Percentiles rank a stretch among this genome's conserved stretches.
phyloP scores from a whole-genome alignment of 768 basidiomycete genomes.

The Tulasnella sp. region DNA sequence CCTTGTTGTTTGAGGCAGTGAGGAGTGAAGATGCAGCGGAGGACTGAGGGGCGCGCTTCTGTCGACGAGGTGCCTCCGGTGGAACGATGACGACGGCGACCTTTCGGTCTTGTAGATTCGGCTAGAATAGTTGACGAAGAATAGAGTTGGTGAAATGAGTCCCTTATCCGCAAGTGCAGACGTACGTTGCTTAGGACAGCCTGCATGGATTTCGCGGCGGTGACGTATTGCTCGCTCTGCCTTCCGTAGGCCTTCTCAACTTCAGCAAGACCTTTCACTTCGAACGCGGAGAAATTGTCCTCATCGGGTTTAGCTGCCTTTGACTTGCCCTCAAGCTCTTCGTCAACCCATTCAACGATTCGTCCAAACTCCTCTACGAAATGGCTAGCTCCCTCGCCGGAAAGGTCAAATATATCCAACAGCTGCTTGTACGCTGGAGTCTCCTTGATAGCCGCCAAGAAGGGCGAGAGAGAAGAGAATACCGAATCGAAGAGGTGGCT shows the following conservation, averaged over 20 bases:
- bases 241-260: constrained; percentile 49
- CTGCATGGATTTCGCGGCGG: constrained; percentile 48
- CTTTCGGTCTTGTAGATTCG: constrained; percentile 1
- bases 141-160: neutral
- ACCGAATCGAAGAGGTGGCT: constrained; percentile 55
- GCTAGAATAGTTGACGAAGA: constrained; percentile 10
- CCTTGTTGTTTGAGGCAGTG: constrained; percentile 18
- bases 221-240: constrained; percentile 53
- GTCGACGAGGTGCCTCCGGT: constrained; percentile 44
- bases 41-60: constrained; percentile 33
- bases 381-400: constrained; percentile 42
- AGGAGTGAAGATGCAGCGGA: constrained; percentile 37
- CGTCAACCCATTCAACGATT: constrained; percentile 53
- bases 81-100: constrained; percentile 44
- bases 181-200: constrained; percentile 48
- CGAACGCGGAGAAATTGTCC: constrained; percentile 59
- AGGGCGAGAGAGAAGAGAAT: constrained; percentile 42
- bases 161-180: constrained; percentile 35
- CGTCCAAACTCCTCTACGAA: constrained; percentile 48
- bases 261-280: constrained; percentile 51
- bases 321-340: constrained; percentile 36
- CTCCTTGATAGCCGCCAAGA: constrained; percentile 35
- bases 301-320: constrained; percentile 37
- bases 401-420: constrained; percentile 44
- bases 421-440: constrained; percentile 36